Conservation (phyloP, 495 filamentous ascomycete species). For the Aspergillus egyptiacus region DNA sequence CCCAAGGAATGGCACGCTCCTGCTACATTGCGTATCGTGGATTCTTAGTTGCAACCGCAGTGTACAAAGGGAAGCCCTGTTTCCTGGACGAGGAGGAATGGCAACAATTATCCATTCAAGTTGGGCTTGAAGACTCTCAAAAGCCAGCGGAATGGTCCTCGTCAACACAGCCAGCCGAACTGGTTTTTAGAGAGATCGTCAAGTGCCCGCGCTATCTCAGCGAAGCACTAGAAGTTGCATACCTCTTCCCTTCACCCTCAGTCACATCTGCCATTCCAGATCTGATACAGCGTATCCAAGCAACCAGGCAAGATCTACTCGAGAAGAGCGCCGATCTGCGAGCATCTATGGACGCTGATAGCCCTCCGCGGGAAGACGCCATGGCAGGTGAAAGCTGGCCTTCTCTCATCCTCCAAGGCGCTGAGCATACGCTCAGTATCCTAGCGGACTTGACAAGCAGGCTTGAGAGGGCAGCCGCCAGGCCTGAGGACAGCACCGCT, state of each 20-base stretch:
- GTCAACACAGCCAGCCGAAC: conserved; percentile 5
- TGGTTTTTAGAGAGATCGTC: conserved; percentile 27
- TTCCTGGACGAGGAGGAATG: conserved; percentile 31
- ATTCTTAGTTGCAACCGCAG: conserved; percentile 26
- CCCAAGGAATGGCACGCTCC: conserved; percentile 21
- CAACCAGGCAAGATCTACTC: conserved; percentile 14
- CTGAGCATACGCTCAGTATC: conserved; percentile 21
- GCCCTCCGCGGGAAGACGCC: background rate
- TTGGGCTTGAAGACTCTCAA: conserved; percentile 24
- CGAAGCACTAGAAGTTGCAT: conserved; percentile 17
- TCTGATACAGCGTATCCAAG: conserved; percentile 19
- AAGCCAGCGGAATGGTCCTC: conserved; percentile 14
- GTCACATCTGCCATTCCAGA: conserved; percentile 1
- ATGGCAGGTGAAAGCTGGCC: conserved; percentile 14
- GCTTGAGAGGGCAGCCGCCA: conserved; percentile 2
- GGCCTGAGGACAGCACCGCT: conserved; percentile 10
- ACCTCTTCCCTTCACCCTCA: background rate
- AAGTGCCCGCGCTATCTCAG: conserved; percentile 31
- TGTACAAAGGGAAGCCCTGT: conserved; percentile 26
- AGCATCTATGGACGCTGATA: conserved; percentile 16
- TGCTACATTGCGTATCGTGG: conserved; percentile 32
- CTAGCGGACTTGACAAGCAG: conserved; percentile 11
- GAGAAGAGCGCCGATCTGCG: conserved; percentile 16
- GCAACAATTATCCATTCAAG: conserved; percentile 18
- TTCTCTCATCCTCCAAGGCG: conserved; percentile 22